Conservation (phyloP, 108 stramenopile genomes). For the Asterionellopsis glacialis region DNA sequence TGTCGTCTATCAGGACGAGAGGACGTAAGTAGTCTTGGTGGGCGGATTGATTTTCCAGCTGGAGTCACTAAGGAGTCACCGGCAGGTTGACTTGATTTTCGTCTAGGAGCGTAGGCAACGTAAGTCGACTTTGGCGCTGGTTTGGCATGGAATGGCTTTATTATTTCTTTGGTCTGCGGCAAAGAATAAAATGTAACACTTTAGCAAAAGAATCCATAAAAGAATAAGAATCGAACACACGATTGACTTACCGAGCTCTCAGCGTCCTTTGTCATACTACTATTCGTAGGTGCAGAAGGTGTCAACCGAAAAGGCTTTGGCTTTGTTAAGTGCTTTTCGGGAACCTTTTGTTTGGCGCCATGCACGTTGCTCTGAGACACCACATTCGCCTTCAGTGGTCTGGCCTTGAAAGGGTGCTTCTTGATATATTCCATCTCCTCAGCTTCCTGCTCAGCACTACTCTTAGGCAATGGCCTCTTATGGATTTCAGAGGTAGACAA, state of each 20-base stretch:
- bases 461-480: slow-evolving; percentile 29
- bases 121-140: slow-evolving; percentile 13
- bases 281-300: slow-evolving; percentile 11
- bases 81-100: not conserved
- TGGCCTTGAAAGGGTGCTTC: slow-evolving; percentile 40
- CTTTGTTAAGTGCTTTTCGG: slow-evolving; percentile 10
- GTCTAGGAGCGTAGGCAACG: not conserved
- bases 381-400: slow-evolving; percentile 6
- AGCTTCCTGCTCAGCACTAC: slow-evolving; percentile 32
- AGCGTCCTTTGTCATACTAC: not conserved
- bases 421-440: slow-evolving; percentile 43
- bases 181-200: not conserved
- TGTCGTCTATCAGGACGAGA: not conserved
- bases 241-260: slow-evolving; percentile 10
- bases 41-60: not conserved
- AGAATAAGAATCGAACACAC: slow-evolving; percentile 7
- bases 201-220: not conserved
- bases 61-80: not conserved
- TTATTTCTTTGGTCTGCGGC: not conserved
- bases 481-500: slow-evolving; percentile 19
- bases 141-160: slow-evolving; percentile 14
- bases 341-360: slow-evolving; percentile 1
- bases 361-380: not conserved
- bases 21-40: slow-evolving; percentile 5
- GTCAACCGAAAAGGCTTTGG: slow-evolving; percentile 20